These are phyloP conservation scores for Ophiobolus disseminans DNA, from an alignment of 2,329 filamentous ascomycete species.

Conservation along the genomic window DNA sequence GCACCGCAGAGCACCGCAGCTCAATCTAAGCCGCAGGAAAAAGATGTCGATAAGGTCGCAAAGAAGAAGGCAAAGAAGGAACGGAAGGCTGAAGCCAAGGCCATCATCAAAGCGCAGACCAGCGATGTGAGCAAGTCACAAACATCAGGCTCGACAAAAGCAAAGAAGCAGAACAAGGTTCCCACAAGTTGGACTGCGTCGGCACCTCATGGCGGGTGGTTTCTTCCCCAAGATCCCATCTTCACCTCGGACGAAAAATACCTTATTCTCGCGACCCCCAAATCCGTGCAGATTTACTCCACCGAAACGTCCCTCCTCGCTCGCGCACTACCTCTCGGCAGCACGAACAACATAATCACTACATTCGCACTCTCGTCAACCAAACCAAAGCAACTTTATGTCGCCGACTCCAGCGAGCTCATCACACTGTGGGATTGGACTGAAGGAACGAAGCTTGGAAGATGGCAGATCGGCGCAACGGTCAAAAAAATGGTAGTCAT, in stretches of 20 bases:
- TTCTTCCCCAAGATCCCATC: slow-evolving; percentile 63
- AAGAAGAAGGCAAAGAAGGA: slow-evolving; percentile 20
- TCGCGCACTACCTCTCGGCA: slow-evolving; percentile 66
- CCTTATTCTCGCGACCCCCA: slow-evolving; percentile 76
- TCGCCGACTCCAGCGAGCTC: slow-evolving; percentile 59
- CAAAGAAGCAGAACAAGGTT: slow-evolving; percentile 30
- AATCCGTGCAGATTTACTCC: slow-evolving; percentile 80
- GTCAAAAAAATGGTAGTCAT: slow-evolving; percentile 45
- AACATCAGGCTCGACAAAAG: slow-evolving; percentile 9
- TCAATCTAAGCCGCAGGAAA: slow-evolving; percentile 5
- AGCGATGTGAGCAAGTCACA: not conserved
- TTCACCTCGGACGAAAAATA: slow-evolving; percentile 65
- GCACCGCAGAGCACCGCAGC: not conserved
- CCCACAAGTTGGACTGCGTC: slow-evolving; percentile 48
- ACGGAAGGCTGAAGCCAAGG: slow-evolving; percentile 8
- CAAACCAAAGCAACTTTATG: slow-evolving; percentile 61
- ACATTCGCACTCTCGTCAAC: slow-evolving; percentile 60
- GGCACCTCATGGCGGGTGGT: slow-evolving; percentile 61
- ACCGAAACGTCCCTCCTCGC: slow-evolving; percentile 80
- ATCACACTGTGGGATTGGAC: slow-evolving; percentile 67
- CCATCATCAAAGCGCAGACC: slow-evolving; percentile 2
- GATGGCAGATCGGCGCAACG: slow-evolving; percentile 52
- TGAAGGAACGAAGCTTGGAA: slow-evolving; percentile 51
- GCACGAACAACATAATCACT: slow-evolving; percentile 54
- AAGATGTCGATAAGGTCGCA: slow-evolving; percentile 10